Conservation (phyloP, 176 grass and related monocot species). For the Bonia amplexicaulis region DNA sequence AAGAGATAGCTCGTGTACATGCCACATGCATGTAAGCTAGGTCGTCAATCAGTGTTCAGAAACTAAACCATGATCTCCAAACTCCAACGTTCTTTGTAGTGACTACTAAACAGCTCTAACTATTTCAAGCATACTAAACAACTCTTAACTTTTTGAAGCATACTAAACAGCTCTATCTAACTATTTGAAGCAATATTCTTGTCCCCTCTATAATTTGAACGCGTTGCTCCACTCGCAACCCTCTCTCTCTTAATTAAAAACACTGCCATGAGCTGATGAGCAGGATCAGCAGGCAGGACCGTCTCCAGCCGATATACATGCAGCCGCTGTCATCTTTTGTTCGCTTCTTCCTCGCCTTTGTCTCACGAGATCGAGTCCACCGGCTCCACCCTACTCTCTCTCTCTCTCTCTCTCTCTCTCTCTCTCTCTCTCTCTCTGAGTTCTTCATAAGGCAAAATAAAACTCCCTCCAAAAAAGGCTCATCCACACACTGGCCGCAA, state of each 20-base stretch:
- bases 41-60: not conserved
- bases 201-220: not conserved
- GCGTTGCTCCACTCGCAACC: slow-evolving; percentile 11
- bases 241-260: slow-evolving; percentile 6
- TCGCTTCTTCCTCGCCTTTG: slow-evolving; percentile 32
- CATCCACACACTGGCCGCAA: slow-evolving; percentile 60
- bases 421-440: not conserved
- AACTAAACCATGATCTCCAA: not conserved
- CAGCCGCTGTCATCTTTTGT: slow-evolving; percentile 50
- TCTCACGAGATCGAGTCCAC: slow-evolving; percentile 33
- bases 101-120: not conserved
- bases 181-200: not conserved
- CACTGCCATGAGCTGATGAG: not conserved
- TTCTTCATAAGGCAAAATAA: not conserved
- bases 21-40: too few species aligned
- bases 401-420: slow-evolving; percentile 26
- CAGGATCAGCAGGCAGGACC: slow-evolving; percentile 10
- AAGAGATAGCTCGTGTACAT: too few species aligned
- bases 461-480: slow-evolving; percentile 39
- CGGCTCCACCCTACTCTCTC: slow-evolving; percentile 13
- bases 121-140: not conserved
- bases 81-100: not conserved
- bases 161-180: not conserved
- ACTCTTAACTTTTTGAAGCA: not conserved
- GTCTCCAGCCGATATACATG: slow-evolving; percentile 57